These are phyloP conservation scores for Diutina siamensis DNA, from an alignment of 1,139 yeast genomes.

Conservation along the genomic window DNA sequence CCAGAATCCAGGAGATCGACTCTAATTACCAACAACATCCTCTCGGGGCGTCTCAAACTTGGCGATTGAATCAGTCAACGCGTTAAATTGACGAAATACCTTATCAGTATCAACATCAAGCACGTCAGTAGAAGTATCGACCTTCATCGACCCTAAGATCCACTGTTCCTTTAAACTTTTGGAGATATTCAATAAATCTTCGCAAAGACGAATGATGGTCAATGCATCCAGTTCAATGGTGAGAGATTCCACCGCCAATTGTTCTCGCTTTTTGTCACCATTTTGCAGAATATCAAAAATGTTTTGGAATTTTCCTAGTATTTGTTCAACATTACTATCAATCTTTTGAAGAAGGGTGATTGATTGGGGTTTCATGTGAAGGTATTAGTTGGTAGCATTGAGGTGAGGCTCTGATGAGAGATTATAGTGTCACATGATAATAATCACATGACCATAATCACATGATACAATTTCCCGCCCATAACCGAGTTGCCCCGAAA, in stretches of 20 bases:
- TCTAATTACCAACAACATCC: neutral
- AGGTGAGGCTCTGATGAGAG: neutral
- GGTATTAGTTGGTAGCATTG: no score
- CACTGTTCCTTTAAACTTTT: constrained; percentile 42
- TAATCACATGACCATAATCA: neutral
- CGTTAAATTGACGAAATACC: constrained; percentile 28
- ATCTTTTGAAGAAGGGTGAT: constrained; percentile 33
- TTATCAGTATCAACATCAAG: constrained; percentile 15
- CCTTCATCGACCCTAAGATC: constrained; percentile 44
- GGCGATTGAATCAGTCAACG: constrained; percentile 28
- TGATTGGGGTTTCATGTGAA: constrained; percentile 36
- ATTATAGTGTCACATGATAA: neutral
- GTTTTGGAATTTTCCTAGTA: constrained; percentile 32
- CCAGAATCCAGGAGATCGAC: no score
- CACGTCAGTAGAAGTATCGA: constrained; percentile 14
- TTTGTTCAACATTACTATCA: constrained; percentile 30
- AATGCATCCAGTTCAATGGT: constrained; percentile 45
- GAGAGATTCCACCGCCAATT: constrained; percentile 41
- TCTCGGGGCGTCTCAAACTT: neutral
- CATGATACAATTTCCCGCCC: neutral
- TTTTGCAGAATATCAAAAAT: constrained; percentile 32
- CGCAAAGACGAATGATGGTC: constrained; percentile 39
- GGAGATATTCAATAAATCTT: constrained; percentile 39
- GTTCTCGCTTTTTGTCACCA: constrained; percentile 37
- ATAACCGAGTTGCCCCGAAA: neutral